These are phyloP conservation scores for Ophiostoma pallidulum DNA, from an alignment of 2,329 filamentous ascomycete species.

Conservation along the genomic window DNA sequence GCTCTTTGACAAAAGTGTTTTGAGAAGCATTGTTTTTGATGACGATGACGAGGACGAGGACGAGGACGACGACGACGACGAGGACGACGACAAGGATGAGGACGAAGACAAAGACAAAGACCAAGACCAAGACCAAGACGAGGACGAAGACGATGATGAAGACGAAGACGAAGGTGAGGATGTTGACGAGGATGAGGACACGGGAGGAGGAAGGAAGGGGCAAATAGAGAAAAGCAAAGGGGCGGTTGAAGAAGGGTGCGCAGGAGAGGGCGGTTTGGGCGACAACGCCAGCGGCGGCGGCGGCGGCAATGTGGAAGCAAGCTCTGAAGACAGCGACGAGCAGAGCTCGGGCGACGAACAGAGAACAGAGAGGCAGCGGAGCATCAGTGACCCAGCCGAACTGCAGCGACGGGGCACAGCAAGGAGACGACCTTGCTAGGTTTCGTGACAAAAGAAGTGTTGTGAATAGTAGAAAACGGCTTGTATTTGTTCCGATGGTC, in stretches of 20 bases:
- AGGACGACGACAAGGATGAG: conserved; percentile 24
- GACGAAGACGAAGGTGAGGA: conserved; percentile 9
- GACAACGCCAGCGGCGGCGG: too few relatives aligned
- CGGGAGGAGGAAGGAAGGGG: background rate
- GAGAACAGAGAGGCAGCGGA: conserved; percentile 49
- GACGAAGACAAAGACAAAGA: conserved; percentile 25
- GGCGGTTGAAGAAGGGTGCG: too few relatives aligned
- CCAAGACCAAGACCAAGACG: conserved; percentile 21
- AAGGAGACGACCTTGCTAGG: conserved; percentile 3
- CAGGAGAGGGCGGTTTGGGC: too few relatives aligned
- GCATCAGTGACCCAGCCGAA: conserved; percentile 32
- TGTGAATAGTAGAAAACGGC: too few relatives aligned
- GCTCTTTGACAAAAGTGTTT: conserved; percentile 82
- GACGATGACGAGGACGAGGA: conserved; percentile 49
- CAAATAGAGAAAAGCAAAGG: background rate
- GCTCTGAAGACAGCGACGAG: conserved; percentile 46
- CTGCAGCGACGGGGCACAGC: conserved; percentile 16
- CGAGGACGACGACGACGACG: conserved; percentile 35
- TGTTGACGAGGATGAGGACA: background rate
- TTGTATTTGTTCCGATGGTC: background rate
- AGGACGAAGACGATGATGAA: conserved; percentile 19
- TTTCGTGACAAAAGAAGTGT: too few relatives aligned
- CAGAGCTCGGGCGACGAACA: conserved; percentile 39
- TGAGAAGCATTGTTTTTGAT: conserved; percentile 75
- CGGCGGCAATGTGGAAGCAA: background rate